Conservation (phyloP, 176 grass and related monocot genomes). For the Poa pratensis region DNA sequence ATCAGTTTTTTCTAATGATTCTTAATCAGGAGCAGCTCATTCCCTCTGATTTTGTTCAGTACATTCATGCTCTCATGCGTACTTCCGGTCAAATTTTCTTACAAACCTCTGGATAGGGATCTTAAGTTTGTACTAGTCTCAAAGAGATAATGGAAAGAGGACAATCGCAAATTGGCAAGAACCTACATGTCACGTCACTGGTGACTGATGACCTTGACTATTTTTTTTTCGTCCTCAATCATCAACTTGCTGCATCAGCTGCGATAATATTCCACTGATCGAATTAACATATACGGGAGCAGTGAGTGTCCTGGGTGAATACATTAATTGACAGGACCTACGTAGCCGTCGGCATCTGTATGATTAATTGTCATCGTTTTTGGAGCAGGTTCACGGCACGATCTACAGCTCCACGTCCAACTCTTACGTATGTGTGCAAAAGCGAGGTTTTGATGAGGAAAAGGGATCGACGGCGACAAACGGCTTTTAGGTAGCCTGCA, state of each 20-base stretch:
- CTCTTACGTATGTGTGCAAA: not conserved
- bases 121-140: not conserved
- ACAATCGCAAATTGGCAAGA: conserved; percentile 17
- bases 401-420: conserved; percentile 11
- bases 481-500: conserved; percentile 1
- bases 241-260: not conserved
- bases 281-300: too few species aligned
- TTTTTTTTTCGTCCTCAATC: not conserved
- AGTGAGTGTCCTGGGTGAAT: too few species aligned
- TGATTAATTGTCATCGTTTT: conserved; percentile 19
- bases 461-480: not conserved
- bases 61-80: too few species aligned
- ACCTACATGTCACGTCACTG: not conserved
- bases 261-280: not conserved
- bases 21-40: not conserved
- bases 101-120: too few species aligned
- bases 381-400: conserved; percentile 7
- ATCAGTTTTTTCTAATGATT: not conserved
- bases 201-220: not conserved
- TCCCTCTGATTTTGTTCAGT: not conserved
- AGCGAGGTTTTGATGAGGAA: conserved; percentile 5
- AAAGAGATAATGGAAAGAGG: not conserved
- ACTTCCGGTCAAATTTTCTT: too few species aligned
- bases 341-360: not conserved
- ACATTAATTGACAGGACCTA: too few species aligned